Base-by-base conservation (phyloP, 805 yeast genomes). In the Tetrapisispora phaffii region DNA sequence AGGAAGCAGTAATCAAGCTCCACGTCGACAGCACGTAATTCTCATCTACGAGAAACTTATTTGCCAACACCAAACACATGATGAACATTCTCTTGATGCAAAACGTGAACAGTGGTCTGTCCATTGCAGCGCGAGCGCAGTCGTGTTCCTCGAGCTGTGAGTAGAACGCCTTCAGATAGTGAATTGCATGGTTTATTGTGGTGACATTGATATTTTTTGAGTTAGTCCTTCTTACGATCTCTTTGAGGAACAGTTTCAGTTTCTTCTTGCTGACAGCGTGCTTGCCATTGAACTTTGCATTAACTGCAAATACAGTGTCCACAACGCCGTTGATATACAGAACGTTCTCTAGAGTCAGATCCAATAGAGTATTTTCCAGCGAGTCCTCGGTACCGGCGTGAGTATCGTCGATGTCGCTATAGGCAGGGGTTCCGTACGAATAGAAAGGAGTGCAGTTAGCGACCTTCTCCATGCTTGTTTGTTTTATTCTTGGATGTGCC, bases 21-120 rank as follows among this genome's bases (percentile, higher is more conserved):
- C 57, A 53, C 12, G 49, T 37, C 21, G 47, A 44, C 47, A 51
- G 47, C n/a, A 46, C 44, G 20, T 47, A 52, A 7, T 49, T 47
- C 20, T 44, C 47, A 35, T 53, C 55, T 22, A 47, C 49, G 7
- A 45, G n/a, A 42, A 50, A 52, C 40, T 53, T 53, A 41, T 53
- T 52, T 9, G 55, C 47, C 6, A 51, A 32, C 16, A 52, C 46
- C 31, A 53, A 42, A 37, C 53, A 51, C 23, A 42, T 35, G 13
- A 50, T 39, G 36, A 48, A 52, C 8, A 49, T 42, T 41, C 55
- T 44, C 32, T 49, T 51, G 19, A 53, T 41, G 32, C 57, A 53
- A 20, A 45, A 34, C 8, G 51, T 44, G 39, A 49, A 51, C 34
- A 44, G 47, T n/a, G 52, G 50, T 34, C 47, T 28, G n/a, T n/a